Base-by-base conservation (phyloP, 2,329 filamentous ascomycete species). In the Bertia moriformis region DNA sequence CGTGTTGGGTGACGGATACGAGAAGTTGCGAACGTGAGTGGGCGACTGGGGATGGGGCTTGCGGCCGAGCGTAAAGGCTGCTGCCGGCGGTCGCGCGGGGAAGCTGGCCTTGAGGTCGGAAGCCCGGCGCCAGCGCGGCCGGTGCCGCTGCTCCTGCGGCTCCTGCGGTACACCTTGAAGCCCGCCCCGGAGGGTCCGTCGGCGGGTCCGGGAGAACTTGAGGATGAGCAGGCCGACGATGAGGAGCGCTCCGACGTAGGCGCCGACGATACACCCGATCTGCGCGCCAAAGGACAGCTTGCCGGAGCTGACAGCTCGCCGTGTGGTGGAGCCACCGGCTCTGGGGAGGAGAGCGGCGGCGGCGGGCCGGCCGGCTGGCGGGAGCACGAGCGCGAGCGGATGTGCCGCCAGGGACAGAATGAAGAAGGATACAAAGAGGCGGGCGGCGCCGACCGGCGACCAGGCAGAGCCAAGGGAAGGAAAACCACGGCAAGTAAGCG, bases 11-110 rank as follows among this genome's bases (percentile, higher is more conserved):
- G 60, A 61, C 18, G 69, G 66, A 43, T 68, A 66, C 3, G 69
- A 69, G 50, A 71, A 71, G 52, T 68, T 69, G 44, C 59, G 60
- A 44, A 60, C 47, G 41, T 59, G 53, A 41, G 56, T 56, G 39
- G 56, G 55, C 40, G 44, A 42, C 12, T 48, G 42, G n/a, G 50
- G 45, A n/a, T n/a, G n/a, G 19, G 64, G 57, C 42, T 65, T 46
- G 24, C 47, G 45, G 42, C 44, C 45, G 44, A 42, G 46, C 19
- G 42, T 44, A 41, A 44, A 44, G 20, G 44, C 43, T 5, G 48
- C 39, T 43, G 54, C 48, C 36, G 51, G 43, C 4, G 43, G 42
- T n/a, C n/a, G 7, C 7, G 22, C 22, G n/a, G 22, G 7, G n/a
- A n/a, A 7, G 7, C n/a, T 7, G 22, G 22, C 22, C 22, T 27